A percentile compares a stretch with the other conserved stretches of the same genome.
Conservation (phyloP, 2,329 filamentous ascomycete genomes). For the Botryotinia convoluta region DNA sequence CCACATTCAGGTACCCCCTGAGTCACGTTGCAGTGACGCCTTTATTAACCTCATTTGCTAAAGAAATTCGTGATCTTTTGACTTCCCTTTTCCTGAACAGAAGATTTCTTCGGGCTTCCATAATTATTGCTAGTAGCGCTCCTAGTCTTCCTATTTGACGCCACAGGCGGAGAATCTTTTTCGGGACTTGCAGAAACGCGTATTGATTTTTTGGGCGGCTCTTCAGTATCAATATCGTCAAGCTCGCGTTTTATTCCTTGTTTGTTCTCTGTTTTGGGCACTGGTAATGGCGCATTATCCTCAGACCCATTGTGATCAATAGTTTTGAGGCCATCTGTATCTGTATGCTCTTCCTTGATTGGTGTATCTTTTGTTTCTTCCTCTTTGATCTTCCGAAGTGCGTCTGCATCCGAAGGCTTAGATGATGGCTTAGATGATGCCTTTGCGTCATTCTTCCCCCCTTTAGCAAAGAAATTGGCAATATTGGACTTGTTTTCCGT, state of each 20-base stretch:
- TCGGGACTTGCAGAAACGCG: constrained; percentile 28
- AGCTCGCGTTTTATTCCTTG: constrained; percentile 35
- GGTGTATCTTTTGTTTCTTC: constrained; percentile 21
- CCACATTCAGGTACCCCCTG: neutral
- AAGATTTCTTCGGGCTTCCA: constrained; percentile 29
- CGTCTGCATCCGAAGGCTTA: constrained; percentile 16
- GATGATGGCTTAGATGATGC: neutral
- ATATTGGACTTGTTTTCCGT: constrained; percentile 91
- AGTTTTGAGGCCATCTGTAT: constrained; percentile 29
- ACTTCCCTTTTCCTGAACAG: constrained; percentile 32
- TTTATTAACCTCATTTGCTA: constrained; percentile 25
- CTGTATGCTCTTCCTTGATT: constrained; percentile 31
- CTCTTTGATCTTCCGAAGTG: constrained; percentile 23
- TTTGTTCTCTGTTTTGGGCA: constrained; percentile 28
- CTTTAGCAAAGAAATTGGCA: constrained; percentile 81
- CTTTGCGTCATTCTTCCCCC: constrained; percentile 26
- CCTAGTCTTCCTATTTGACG: constrained; percentile 32
- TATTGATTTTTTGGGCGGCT: constrained; percentile 31
- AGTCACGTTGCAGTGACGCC: neutral
- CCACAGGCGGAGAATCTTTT: constrained; percentile 24
- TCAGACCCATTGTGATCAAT: constrained; percentile 31
- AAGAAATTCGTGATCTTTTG: constrained; percentile 57
- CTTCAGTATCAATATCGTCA: constrained; percentile 31
- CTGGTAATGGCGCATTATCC: constrained; percentile 35
- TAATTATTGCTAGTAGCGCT: constrained; percentile 38